Conservation (phyloP, 2,329 filamentous ascomycete genomes). For the Aspergillus caelatus region DNA sequence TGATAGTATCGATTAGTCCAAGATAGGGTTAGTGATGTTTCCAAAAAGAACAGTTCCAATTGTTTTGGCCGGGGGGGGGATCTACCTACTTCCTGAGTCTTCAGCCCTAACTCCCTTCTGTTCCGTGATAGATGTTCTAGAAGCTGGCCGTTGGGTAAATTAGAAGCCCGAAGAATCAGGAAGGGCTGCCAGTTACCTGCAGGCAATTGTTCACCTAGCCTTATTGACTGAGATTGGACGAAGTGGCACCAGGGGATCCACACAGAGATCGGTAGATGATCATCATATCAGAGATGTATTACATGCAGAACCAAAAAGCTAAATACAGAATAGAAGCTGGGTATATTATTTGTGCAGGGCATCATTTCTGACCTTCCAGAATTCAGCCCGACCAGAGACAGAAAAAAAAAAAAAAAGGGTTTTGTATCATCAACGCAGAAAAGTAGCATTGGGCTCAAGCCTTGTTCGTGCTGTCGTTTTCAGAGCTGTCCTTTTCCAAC, state of each 20-base stretch:
- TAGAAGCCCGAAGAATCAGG: not conserved
- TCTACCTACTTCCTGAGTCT: not conserved
- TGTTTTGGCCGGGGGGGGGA: not conserved
- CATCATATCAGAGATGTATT: not conserved
- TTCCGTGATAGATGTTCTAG: not conserved
- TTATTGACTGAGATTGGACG: not conserved
- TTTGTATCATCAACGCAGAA: not conserved
- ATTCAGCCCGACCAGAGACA: not conserved
- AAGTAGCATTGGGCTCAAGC: not conserved
- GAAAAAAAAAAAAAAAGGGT: not conserved
- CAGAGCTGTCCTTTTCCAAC: constrained; percentile 19
- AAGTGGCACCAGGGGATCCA: not conserved
- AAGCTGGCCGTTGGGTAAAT: not conserved
- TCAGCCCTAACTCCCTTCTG: not conserved
- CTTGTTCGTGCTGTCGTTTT: constrained; percentile 20
- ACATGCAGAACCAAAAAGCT: not conserved
- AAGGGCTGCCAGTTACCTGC: not conserved
- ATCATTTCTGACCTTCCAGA: not conserved
- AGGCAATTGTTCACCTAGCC: not conserved
- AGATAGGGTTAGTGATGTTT: not conserved
- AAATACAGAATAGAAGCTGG: not conserved
- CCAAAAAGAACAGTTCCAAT: not conserved
- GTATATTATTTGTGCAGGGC: not conserved
- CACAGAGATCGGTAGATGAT: not conserved
- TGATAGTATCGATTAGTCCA: not conserved